A percentile compares a stretch with the other conserved stretches of the same genome.
phyloP scores from a whole-genome alignment of 495 filamentous ascomycete species.

The Penicillium waksmanii region DNA sequence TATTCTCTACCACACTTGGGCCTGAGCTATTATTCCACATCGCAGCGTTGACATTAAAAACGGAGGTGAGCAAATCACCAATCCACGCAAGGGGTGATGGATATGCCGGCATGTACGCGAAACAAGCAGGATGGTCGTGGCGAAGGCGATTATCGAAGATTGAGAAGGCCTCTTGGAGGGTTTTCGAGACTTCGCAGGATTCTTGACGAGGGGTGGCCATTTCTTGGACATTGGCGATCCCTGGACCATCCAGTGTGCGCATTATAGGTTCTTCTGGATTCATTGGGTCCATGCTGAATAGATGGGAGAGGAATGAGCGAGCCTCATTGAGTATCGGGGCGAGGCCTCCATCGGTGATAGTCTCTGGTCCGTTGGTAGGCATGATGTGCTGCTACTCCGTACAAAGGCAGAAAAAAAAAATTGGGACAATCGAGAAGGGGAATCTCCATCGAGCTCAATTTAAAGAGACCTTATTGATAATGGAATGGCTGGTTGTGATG shows the following conservation, averaged over 20 bases:
- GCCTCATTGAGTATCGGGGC: slow-evolving; percentile 1
- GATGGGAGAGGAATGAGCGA: not conserved
- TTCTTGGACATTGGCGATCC: not conserved
- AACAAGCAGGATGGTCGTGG: slow-evolving; percentile 1
- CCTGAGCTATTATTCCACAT: slow-evolving; percentile 2
- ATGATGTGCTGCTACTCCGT: not conserved
- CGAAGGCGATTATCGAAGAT: slow-evolving; percentile 3
- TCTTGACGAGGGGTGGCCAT: not conserved
- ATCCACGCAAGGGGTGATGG: not conserved
- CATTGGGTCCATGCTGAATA: slow-evolving; percentile 2
- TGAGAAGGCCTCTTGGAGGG: slow-evolving; percentile 2
- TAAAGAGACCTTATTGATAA: not conserved
- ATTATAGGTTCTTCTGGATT: not conserved
- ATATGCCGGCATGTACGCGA: not conserved
- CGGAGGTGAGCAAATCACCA: not conserved
- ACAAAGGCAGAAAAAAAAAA: not conserved
- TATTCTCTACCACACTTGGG: slow-evolving; percentile 2
- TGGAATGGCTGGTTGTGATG: not conserved
- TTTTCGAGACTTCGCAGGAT: not conserved
- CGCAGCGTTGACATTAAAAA: slow-evolving; percentile 2
- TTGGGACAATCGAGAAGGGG: too few relatives aligned
- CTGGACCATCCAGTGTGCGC: not conserved
- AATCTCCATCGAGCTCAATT: not conserved
- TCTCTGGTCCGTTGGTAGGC: not conserved
- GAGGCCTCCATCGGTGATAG: not conserved